A percentile compares a stretch with the other conserved stretches of the same genome.
phyloP scores from a whole-genome alignment of 306 rosid species.

The Benincasa hispida region DNA sequence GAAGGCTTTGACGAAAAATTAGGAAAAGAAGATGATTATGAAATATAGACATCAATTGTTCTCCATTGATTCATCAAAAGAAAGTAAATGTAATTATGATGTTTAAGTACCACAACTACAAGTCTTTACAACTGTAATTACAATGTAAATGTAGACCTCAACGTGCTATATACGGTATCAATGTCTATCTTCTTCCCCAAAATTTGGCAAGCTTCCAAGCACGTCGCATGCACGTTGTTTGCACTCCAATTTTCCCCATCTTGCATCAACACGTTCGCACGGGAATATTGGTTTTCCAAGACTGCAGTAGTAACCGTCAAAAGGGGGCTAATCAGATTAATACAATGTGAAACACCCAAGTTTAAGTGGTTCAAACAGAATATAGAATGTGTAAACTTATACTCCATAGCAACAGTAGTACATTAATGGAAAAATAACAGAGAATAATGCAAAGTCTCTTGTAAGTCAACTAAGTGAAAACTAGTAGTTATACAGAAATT shows the following conservation, averaged over 20 bases:
- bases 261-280: slow-evolving; percentile 74
- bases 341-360: neutral
- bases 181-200: slow-evolving; percentile 16
- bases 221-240: slow-evolving; percentile 60
- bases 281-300: slow-evolving; percentile 62
- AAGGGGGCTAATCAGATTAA: neutral
- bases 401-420: neutral
- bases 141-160: neutral
- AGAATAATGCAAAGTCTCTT: neutral
- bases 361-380: slow-evolving; percentile 1
- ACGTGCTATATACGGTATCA: neutral
- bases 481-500: neutral
- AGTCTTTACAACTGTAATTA: neutral
- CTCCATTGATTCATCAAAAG: neutral
- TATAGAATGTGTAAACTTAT: neutral
- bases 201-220: slow-evolving; percentile 31
- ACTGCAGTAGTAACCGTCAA: slow-evolving; percentile 26
- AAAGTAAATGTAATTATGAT: no score
- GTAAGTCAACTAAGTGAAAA: neutral
- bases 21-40: neutral
- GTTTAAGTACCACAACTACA: neutral
- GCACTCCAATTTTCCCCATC: slow-evolving; percentile 93
- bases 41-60: no score
- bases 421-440: neutral
- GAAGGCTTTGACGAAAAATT: neutral